These are phyloP conservation scores for Chlorella ohadii DNA, from an alignment of 139 green algal species.

Conservation along the genomic window DNA sequence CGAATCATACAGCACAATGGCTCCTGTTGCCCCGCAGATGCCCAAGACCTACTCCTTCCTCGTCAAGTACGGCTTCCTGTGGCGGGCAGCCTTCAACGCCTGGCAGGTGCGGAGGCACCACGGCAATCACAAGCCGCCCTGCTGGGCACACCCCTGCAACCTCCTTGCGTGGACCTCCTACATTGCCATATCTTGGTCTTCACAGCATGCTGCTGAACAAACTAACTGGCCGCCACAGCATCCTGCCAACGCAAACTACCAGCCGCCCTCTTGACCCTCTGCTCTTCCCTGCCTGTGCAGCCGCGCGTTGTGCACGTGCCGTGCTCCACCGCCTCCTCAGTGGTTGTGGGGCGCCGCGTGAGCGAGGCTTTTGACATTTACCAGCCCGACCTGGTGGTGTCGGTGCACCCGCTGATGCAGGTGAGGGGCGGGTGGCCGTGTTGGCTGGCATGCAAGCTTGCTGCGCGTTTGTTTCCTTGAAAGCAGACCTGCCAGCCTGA, in stretches of 20 bases:
- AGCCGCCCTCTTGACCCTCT: neutral
- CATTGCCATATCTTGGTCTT: too few relatives aligned
- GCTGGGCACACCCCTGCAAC: too few relatives aligned
- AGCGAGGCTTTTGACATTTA: conserved; percentile 69
- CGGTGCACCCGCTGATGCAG: conserved; percentile 98
- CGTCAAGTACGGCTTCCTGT: conserved; percentile 83
- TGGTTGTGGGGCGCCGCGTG: conserved; percentile 49
- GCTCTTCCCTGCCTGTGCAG: conserved; percentile 67
- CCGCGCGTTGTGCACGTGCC: conserved; percentile 80
- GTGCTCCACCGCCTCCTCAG: conserved; percentile 56
- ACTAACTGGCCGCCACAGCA: too few relatives aligned
- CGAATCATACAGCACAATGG: too few relatives aligned
- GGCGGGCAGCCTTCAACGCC: conserved; percentile 49
- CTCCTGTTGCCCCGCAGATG: conserved; percentile 60
- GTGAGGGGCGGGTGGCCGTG: neutral
- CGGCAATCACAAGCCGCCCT: too few relatives aligned
- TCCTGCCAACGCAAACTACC: too few relatives aligned
- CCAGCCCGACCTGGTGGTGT: conserved; percentile 88
- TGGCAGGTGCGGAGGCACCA: conserved; percentile 30
- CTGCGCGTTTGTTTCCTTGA: too few relatives aligned
- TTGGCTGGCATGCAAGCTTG: neutral
- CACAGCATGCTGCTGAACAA: too few relatives aligned
- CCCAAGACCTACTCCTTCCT: conserved; percentile 96
- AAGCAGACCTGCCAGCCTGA: conserved; percentile 80
- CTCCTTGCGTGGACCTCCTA: too few relatives aligned